phyloP scores from a whole-genome alignment of 1,139 yeast genomes.

The Suhomyces chickasaworum region DNA sequence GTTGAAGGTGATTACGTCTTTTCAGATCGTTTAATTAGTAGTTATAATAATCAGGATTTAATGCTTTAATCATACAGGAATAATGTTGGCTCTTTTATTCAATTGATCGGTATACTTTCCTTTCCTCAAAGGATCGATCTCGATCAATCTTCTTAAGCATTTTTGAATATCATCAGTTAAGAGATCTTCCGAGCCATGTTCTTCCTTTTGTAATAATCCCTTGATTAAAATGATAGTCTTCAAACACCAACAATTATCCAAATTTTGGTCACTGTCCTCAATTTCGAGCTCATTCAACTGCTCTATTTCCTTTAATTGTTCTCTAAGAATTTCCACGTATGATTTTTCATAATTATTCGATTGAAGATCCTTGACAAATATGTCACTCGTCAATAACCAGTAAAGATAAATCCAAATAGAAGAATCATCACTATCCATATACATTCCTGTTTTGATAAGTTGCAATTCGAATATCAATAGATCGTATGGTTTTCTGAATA shows the following conservation, averaged over 20 bases:
- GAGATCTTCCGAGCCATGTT: constrained; percentile 9
- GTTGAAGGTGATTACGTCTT: no score
- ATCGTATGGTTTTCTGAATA: constrained; percentile 28
- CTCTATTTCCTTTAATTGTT: constrained; percentile 41
- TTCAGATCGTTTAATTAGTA: no score
- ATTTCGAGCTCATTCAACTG: constrained; percentile 64
- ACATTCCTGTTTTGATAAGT: constrained; percentile 79
- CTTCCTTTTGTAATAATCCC: constrained; percentile 29
- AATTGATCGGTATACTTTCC: constrained; percentile 57
- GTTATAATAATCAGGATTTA: no score
- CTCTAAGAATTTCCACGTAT: constrained; percentile 36
- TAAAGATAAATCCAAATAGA: constrained; percentile 88
- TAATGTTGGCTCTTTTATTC: constrained; percentile 17
- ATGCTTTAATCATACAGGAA: constrained; percentile 4
- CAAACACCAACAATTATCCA: constrained; percentile 70
- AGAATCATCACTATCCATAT: constrained; percentile 92
- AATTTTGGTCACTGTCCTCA: constrained; percentile 52
- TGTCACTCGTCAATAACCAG: constrained; percentile 70
- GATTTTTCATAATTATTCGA: constrained; percentile 14
- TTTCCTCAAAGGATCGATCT: constrained; percentile 69
- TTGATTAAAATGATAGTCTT: constrained; percentile 53
- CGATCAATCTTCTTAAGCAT: constrained; percentile 45
- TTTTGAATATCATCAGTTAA: constrained; percentile 30
- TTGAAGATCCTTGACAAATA: constrained; percentile 38
- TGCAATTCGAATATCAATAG: constrained; percentile 62